phyloP scores from a whole-genome alignment of 75 land plant species.

The Larix kaempferi region DNA sequence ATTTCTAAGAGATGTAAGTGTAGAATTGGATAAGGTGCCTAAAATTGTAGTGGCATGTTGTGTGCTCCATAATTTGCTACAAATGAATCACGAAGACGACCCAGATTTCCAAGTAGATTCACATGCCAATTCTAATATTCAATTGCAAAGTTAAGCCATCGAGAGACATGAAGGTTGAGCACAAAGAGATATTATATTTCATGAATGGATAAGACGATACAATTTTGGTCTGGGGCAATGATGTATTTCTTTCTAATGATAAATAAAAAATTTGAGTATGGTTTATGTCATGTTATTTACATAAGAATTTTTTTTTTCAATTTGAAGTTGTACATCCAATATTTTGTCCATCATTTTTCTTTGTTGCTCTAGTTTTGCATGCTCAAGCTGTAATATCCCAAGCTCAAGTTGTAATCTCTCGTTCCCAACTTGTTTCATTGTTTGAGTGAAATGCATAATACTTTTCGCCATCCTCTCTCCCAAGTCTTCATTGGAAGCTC shows the following conservation, averaged over 20 bases:
- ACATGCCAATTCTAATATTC: not conserved
- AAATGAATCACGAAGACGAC: not conserved
- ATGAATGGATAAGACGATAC: not conserved
- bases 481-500: too few relatives aligned
- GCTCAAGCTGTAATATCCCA: too few relatives aligned
- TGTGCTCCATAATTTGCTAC: not conserved
- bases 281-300: not conserved
- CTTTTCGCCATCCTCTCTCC: too few relatives aligned
- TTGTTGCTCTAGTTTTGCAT: too few relatives aligned
- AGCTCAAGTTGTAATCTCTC: too few relatives aligned
- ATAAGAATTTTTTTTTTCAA: too few relatives aligned
- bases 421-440: too few relatives aligned
- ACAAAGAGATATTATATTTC: slow-evolving; percentile 2
- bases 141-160: not conserved
- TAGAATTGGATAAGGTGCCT: not conserved
- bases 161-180: not conserved
- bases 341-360: too few relatives aligned
- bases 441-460: too few relatives aligned
- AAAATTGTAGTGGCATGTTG: not conserved
- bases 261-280: not conserved
- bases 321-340: too few relatives aligned
- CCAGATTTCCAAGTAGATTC: not conserved
- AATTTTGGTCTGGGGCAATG: not conserved
- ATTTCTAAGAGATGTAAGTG: not conserved
- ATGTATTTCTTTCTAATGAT: not conserved